Evolutionary conservation across 1,284 basidiomycete genomes (phyloP), one percentile per base, ranked within the genome.

Genomic region (Ceratobasidium sp.): DNA sequence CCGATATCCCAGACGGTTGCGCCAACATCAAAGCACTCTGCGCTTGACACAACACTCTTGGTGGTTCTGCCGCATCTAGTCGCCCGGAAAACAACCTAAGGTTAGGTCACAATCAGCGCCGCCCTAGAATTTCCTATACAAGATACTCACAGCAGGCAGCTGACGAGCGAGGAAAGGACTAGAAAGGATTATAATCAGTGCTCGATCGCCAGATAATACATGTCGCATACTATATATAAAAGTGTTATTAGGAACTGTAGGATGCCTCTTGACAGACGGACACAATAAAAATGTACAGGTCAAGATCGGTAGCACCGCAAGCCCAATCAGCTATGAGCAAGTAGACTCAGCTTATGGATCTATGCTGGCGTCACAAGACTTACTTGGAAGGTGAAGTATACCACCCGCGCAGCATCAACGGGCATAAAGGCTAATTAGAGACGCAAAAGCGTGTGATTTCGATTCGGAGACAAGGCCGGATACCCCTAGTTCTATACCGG

Each of bases 1-100:
- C 70, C 7, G 70, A 59, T 59, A 73, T 62, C 40, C 57, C 70
- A 13, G 70, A 33, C 15, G 70, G 46, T 56, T 73, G 70, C 12
- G 57, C 70, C 62, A 73, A 44, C 26, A 62, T 52, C 28, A 73
- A 23, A 13, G 70, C 70, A 62, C 70, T 73, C n/a, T 70, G 68
- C 17, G 68, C 68, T 56, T 20, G 26, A 40, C 68, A 70, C 33
- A 70, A n/a, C 26, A 38, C 33, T n/a, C n/a, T 40, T 17, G 68
- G 38, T n/a, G 68, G 68, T 48, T 70, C 68, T 17, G 68, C 54
- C 3, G n/a, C 26, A 42, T 70, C 68, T 3, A 70, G 17, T 56
- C 59, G 68, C 7, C 54, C 26, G 7, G 68, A 40, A 59, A 70
- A 70, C 28, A 70, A 28, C 33, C 68, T 70, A 28, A 28, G 54